Conservation (phyloP, 2,329 filamentous ascomycete species). For the Coniochaeta prunicola region DNA sequence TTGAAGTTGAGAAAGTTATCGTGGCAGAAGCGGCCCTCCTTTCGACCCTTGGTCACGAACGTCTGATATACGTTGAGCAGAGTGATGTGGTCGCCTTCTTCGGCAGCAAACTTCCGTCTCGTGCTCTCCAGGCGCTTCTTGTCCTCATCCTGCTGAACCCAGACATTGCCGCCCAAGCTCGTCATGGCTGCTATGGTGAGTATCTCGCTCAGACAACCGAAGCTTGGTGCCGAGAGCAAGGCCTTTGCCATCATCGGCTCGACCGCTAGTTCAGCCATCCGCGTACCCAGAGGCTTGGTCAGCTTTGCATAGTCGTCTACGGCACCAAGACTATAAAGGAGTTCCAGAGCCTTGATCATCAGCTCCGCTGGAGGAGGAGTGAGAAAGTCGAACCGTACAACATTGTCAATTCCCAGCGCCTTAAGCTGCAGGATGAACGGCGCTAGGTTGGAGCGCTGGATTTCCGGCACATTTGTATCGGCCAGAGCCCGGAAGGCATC, state of each 20-base stretch:
- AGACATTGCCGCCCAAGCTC: slow-evolving; percentile 73
- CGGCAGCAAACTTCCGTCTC: slow-evolving; percentile 76
- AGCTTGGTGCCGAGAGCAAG: slow-evolving; percentile 65
- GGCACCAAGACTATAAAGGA: slow-evolving; percentile 80
- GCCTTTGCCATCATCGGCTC: slow-evolving; percentile 96
- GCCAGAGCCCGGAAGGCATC: slow-evolving; percentile 57
- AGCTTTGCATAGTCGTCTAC: slow-evolving; percentile 86
- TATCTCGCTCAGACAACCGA: slow-evolving; percentile 77
- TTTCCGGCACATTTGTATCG: slow-evolving; percentile 75
- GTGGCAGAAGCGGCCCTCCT: slow-evolving; percentile 79
- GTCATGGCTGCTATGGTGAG: slow-evolving; percentile 93
- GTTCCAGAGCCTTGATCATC: slow-evolving; percentile 76
- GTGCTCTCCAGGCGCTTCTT: slow-evolving; percentile 68
- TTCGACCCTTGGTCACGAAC: slow-evolving; percentile 75
- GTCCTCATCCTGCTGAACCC: slow-evolving; percentile 73
- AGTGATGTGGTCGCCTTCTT: slow-evolving; percentile 91
- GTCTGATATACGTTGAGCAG: slow-evolving; percentile 89
- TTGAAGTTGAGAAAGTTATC: slow-evolving; percentile 86
- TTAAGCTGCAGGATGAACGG: slow-evolving; percentile 87
- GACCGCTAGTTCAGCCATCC: slow-evolving; percentile 89
- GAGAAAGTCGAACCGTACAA: slow-evolving; percentile 83
- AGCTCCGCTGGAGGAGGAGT: slow-evolving; percentile 80
- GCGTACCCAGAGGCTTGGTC: slow-evolving; percentile 75
- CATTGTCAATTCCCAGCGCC: slow-evolving; percentile 90
- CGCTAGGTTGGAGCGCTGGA: slow-evolving; percentile 86